Conservation (phyloP, 164 flowering plant genomes). For the Vitis labrusca region DNA sequence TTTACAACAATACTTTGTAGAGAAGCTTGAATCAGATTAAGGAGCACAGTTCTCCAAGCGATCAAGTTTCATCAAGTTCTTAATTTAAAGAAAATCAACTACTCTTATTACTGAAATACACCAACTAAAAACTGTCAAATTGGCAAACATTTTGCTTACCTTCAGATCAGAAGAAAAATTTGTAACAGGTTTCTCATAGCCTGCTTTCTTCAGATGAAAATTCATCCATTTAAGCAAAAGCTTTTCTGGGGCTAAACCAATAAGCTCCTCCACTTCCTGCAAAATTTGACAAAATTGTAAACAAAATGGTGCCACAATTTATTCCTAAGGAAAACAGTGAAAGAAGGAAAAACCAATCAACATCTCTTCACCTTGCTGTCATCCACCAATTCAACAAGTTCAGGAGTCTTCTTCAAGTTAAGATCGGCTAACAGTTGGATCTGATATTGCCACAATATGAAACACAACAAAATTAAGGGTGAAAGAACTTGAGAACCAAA, state of each 20-base stretch:
- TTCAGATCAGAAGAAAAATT: conserved; percentile 38
- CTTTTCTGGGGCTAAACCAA: conserved; percentile 34
- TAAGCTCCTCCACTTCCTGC: conserved; percentile 39
- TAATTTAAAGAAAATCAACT: no score
- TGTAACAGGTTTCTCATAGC: conserved; percentile 31
- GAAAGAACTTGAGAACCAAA: neutral
- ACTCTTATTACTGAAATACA: no score
- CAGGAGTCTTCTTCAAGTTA: conserved; percentile 56
- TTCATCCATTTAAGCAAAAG: conserved; percentile 42
- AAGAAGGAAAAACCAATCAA: neutral
- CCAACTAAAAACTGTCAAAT: no score
- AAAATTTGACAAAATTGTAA: neutral
- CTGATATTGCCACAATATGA: conserved; percentile 26
- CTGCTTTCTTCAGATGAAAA: conserved; percentile 39
- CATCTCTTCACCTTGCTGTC: conserved; percentile 34
- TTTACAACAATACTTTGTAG: no score
- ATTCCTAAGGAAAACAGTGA: neutral
- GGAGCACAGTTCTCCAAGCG: no score
- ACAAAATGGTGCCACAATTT: neutral
- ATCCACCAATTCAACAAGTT: conserved; percentile 56
- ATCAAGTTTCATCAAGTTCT: no score
- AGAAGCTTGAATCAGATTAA: no score
- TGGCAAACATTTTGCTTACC: conserved; percentile 16
- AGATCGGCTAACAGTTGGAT: conserved; percentile 59
- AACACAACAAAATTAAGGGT: conserved; percentile 3